Conservation (phyloP, 306 rosid species). For the Myrica gale region DNA sequence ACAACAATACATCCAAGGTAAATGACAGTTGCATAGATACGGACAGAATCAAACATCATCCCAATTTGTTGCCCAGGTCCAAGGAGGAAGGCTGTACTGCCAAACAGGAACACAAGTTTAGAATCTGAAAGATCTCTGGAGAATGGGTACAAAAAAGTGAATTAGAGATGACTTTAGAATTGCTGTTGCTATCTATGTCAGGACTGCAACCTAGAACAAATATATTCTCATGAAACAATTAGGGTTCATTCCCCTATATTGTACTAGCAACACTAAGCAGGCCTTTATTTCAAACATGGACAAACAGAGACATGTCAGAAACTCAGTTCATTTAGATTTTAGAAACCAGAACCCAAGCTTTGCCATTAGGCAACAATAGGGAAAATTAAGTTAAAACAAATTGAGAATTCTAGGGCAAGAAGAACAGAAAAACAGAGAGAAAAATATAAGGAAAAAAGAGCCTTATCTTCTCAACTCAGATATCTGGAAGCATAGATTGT, state of each 20-base stretch:
- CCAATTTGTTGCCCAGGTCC: slow-evolving; percentile 68
- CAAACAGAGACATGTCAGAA: background rate
- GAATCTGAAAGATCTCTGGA: slow-evolving; percentile 15
- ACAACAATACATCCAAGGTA: slow-evolving; percentile 83
- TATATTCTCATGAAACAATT: background rate
- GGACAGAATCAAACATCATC: slow-evolving; percentile 90
- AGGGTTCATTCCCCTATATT: background rate
- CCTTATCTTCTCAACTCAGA: no score
- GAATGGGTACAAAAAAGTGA: background rate
- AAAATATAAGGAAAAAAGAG: no score
- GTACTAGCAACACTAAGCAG: background rate
- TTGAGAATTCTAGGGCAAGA: background rate
- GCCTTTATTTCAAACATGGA: background rate
- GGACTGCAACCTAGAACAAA: background rate
- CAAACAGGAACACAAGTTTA: slow-evolving; percentile 39
- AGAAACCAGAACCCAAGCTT: background rate
- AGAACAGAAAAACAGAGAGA: no score
- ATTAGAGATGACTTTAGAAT: slow-evolving; percentile 20
- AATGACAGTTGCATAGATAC: slow-evolving; percentile 70
- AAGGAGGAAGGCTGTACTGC: slow-evolving; percentile 94
- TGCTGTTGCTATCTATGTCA: background rate
- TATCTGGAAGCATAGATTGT: no score
- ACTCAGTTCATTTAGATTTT: background rate
- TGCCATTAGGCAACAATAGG: background rate
- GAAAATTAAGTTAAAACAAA: background rate